These are phyloP conservation scores for Quercus variabilis DNA, from an alignment of 306 rosid species.

Conservation along the genomic window DNA sequence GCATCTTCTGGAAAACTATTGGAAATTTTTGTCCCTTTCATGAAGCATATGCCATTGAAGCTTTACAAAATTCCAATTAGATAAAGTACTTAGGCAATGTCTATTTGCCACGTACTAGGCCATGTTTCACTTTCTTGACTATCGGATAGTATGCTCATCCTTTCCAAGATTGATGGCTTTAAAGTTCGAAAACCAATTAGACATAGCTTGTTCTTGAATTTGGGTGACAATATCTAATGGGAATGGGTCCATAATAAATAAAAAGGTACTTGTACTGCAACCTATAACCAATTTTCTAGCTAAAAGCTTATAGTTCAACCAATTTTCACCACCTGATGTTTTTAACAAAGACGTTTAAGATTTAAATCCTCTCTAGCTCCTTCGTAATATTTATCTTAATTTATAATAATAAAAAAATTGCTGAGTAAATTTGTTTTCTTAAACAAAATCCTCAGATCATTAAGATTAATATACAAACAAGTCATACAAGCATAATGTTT, in stretches of 20 bases:
- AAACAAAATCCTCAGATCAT: too few relatives aligned
- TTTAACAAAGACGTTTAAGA: accelerated
- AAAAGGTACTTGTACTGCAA: not conserved
- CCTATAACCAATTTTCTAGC: not conserved
- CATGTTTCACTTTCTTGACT: not conserved
- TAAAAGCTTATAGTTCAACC: too few relatives aligned
- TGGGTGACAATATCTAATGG: not conserved
- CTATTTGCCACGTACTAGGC: constrained; percentile 9
- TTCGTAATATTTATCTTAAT: too few relatives aligned
- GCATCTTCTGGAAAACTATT: not conserved
- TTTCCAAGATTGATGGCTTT: not conserved
- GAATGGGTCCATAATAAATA: not conserved
- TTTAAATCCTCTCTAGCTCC: too few relatives aligned
- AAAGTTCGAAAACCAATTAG: not conserved
- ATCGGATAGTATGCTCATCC: not conserved
- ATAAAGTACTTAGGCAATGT: not conserved
- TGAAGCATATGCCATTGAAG: constrained; percentile 13
- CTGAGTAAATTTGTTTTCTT: too few relatives aligned
- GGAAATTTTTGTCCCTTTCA: not conserved
- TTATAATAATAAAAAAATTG: too few relatives aligned
- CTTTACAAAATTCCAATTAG: not conserved
- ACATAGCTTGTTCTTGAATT: not conserved
- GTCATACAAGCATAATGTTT: too few relatives aligned
- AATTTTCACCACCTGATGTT: accelerated
- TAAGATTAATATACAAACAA: too few relatives aligned